These are phyloP conservation scores for Nyctanthes arbortristis DNA, from an alignment of 257 asterid genomes.

Conservation along the genomic window DNA sequence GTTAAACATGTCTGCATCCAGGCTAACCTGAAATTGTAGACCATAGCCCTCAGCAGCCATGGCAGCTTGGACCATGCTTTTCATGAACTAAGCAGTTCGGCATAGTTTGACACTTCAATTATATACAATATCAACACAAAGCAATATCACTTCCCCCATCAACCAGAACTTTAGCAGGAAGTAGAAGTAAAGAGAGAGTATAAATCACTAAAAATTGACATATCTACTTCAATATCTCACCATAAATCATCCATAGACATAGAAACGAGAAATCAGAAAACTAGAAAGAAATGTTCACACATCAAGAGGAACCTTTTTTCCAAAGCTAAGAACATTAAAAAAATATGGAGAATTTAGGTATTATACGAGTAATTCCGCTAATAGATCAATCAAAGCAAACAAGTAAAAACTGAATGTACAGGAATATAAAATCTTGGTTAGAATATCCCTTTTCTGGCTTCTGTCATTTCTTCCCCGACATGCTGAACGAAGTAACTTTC, in stretches of 20 bases:
- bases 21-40: too few species aligned
- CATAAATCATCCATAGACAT: too few species aligned
- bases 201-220: too few species aligned
- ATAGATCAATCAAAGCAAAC: not conserved
- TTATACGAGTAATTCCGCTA: constrained; percentile 4
- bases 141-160: not conserved
- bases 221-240: too few species aligned
- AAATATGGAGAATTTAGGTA: not conserved
- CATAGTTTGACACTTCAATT: not conserved
- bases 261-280: not conserved
- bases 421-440: not conserved
- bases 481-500: constrained; percentile 94
- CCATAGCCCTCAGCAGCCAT: too few species aligned
- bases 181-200: too few species aligned
- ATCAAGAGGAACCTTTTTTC: too few species aligned
- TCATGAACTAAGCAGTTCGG: not conserved
- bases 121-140: not conserved
- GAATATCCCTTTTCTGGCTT: not conserved
- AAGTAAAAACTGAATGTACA: not conserved
- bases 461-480: constrained; percentile 61
- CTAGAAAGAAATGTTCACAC: not conserved
- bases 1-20: too few species aligned
- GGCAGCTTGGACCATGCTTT: too few species aligned
- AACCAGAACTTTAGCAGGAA: not conserved
- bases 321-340: not conserved